Evolutionary conservation across 305 asterid species (phyloP), one percentile per base, ranked within the genome.

Genomic region (Fraxinus velutina): DNA sequence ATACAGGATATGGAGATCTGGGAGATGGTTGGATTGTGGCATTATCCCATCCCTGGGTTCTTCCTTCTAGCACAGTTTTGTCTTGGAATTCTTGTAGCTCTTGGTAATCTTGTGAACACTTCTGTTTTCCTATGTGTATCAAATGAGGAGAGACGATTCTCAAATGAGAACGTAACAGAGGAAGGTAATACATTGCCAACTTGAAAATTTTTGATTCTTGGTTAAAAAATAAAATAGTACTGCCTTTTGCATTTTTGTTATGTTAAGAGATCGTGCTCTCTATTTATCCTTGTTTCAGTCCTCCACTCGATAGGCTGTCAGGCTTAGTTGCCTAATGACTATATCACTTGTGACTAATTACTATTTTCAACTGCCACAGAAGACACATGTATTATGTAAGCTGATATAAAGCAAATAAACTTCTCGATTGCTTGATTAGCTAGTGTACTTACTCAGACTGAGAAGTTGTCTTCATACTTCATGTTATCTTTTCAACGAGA

Each of bases 1-100:
- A 66, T 78, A 79, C 91, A 96, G 99, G 98, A 96, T 85, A 94
- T 94, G 98, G 97, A 93, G 89, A 94, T 94, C 79, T 96, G 99
- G 99, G 99, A 96, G 90, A 93, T 92, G 98, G 90, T 96, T 86
- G 99, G 99, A 78, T 84, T 96, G 84, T 96, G 99, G 99, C 99
- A 89, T 88, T 93, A 96, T 90, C 94, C 99, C 55, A 96, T 94
- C 86, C 99, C 99, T 86, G 98, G 98, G 36, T 93, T 96, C 86
- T 96, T 94, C 88, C 94, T 96, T 82, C 90, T 96, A 42, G 98
- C 99, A 78, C 99, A 96, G 84, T 94, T 93, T 85, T 89, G 97
- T 85, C 99, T 96, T 70, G 99, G 99, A 85, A 86, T 96, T 88
- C 96, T 96, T 84, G 94, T 96, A 81, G 99, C 99, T 82, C 97